Evolutionary conservation across 2,329 filamentous ascomycete genomes (phyloP).

Genomic region (Mycosphaerella arachidis): DNA sequence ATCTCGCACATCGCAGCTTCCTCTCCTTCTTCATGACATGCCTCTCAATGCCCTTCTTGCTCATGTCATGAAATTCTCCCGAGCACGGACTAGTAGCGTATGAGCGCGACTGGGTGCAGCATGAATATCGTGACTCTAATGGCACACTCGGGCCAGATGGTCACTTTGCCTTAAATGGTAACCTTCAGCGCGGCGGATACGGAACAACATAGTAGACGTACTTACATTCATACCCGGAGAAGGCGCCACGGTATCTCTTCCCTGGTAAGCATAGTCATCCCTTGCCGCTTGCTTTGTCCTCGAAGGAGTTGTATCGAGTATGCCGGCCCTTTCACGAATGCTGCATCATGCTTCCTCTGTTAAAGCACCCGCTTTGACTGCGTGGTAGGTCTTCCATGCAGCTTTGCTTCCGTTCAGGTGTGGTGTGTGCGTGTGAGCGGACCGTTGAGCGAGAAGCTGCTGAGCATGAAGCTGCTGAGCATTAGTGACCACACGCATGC

Average conservation of each 20-base stretch:
- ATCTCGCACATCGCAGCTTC: neutral
- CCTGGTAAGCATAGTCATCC: conserved; percentile 43
- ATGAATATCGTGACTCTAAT: no score
- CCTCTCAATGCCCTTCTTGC: no score
- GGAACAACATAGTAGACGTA: no score
- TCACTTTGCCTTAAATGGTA: no score
- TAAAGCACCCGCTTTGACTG: neutral
- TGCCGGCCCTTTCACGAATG: neutral
- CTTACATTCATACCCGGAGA: neutral
- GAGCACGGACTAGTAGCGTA: no score
- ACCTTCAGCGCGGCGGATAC: no score
- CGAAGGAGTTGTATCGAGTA: conserved; percentile 27
- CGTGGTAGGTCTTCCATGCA: neutral
- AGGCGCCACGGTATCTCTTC: conserved; percentile 16
- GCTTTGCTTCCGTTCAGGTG: neutral
- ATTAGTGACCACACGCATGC: conserved; percentile 36
- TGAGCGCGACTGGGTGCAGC: no score
- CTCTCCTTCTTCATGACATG: no score
- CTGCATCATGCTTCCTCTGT: neutral
- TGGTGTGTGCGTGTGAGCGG: conserved; percentile 36
- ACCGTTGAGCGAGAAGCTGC: conserved; percentile 47
- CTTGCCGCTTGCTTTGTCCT: conserved; percentile 41
- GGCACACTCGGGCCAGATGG: no score
- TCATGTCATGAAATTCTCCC: no score
- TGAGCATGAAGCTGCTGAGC: conserved; percentile 39